A percentile compares a stretch with the other conserved stretches of the same genome.
Evolutionary conservation across 306 rosid species (phyloP).

Genomic region (Lathyrus aphaca): DNA sequence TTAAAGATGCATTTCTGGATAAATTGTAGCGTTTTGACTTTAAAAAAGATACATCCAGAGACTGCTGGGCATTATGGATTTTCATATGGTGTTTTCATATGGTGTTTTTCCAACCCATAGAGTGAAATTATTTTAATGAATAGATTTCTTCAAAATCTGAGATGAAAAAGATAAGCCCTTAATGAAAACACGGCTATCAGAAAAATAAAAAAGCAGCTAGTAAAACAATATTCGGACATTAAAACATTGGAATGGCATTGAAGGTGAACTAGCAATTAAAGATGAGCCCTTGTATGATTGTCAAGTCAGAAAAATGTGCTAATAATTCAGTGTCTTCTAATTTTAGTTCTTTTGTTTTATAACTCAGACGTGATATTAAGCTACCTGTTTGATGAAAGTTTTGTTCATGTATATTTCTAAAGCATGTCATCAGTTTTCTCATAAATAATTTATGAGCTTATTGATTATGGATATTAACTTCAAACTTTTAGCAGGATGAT

Average conservation of each 20-base stretch:
- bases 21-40: too few relatives aligned
- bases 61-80: too few relatives aligned
- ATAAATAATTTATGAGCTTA: slow-evolving; percentile 31
- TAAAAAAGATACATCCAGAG: too few relatives aligned
- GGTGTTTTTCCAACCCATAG: too few relatives aligned
- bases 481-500: slow-evolving; percentile 66
- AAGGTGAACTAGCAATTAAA: slow-evolving; percentile 76
- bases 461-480: slow-evolving; percentile 34
- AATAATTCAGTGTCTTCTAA: neutral
- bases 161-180: too few relatives aligned
- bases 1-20: too few relatives aligned
- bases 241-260: slow-evolving; percentile 85
- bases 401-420: neutral
- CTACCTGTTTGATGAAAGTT: slow-evolving; percentile 30
- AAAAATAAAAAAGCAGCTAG: too few relatives aligned
- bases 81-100: too few relatives aligned
- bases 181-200: too few relatives aligned
- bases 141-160: too few relatives aligned
- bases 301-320: slow-evolving; percentile 64
- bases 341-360: neutral
- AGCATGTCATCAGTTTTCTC: neutral
- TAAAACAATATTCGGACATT: too few relatives aligned
- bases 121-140: too few relatives aligned
- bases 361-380: slow-evolving; percentile 18
- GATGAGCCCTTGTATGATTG: slow-evolving; percentile 84